Evolutionary conservation across 306 rosid species (phyloP).

Genomic region (Lathyrus tuberosus): DNA sequence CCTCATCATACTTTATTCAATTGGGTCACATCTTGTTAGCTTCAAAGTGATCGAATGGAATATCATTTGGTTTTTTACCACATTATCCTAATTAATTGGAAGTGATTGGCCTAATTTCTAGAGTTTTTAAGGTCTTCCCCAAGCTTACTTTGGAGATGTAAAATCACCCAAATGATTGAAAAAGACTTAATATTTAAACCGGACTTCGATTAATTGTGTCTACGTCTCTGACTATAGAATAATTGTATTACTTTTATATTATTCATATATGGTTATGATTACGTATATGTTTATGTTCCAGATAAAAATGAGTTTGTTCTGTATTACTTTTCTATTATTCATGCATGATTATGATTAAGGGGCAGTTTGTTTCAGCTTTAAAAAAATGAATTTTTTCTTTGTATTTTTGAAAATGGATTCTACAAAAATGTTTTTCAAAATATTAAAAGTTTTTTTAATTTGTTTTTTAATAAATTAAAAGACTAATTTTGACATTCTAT

Average conservation of each 20-base stretch:
- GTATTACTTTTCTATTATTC: background rate
- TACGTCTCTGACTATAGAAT: background rate
- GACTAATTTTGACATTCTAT: no score
- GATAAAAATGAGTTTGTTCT: no score
- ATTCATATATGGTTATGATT: no score
- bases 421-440: no score
- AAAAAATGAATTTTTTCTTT: no score
- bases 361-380: no score
- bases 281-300: no score
- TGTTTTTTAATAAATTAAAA: no score
- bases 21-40: slow-evolving; percentile 35
- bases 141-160: background rate
- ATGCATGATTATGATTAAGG: no score
- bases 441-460: no score
- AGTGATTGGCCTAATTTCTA: slow-evolving; percentile 19
- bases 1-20: slow-evolving; percentile 23
- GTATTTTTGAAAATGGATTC: no score
- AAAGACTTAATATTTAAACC: background rate
- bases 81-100: background rate
- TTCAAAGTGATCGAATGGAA: slow-evolving; percentile 24
- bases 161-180: background rate
- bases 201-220: background rate
- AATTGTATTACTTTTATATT: background rate
- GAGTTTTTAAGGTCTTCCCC: slow-evolving; percentile 15
- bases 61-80: slow-evolving; percentile 14